Evolutionary conservation across 495 filamentous ascomycete species (phyloP).

Genomic region (Daldinia loculata): DNA sequence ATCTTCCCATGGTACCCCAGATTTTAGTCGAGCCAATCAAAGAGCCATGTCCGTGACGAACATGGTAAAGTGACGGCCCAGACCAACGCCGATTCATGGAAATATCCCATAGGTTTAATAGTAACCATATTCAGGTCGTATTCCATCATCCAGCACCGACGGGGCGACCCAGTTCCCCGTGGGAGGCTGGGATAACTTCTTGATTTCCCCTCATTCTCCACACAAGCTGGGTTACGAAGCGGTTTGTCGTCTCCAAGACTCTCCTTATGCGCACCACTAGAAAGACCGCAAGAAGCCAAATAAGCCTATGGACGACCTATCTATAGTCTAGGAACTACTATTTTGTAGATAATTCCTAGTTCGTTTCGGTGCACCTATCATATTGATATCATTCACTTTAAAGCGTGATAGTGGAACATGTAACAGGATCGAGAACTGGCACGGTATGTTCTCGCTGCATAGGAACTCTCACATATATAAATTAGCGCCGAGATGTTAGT

Average conservation of each 20-base stretch:
- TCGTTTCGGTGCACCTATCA: too few relatives aligned
- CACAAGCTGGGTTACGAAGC: not conserved
- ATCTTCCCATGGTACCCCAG: constrained; percentile 33
- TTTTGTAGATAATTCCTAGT: too few relatives aligned
- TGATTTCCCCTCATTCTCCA: not conserved
- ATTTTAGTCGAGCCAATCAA: constrained; percentile 39
- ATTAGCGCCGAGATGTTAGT: too few relatives aligned
- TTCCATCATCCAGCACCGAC: not conserved
- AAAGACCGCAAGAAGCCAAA: not conserved
- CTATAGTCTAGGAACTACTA: too few relatives aligned
- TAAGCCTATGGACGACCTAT: not conserved
- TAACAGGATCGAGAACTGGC: too few relatives aligned
- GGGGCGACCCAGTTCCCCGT: not conserved
- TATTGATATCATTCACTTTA: too few relatives aligned
- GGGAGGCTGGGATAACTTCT: not conserved
- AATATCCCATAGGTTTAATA: constrained; percentile 17
- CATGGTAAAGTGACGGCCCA: constrained; percentile 21
- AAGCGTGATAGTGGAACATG: too few relatives aligned
- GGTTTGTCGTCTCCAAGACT: constrained; percentile 10
- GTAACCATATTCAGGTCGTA: constrained; percentile 12
- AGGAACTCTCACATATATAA: too few relatives aligned
- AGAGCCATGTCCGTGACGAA: constrained; percentile 4
- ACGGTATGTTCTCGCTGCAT: too few relatives aligned
- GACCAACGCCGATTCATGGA: constrained; percentile 37
- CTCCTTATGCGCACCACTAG: constrained; percentile 31